Evolutionary conservation across 306 rosid genomes (phyloP).

Genomic region (Castanea sativa): DNA sequence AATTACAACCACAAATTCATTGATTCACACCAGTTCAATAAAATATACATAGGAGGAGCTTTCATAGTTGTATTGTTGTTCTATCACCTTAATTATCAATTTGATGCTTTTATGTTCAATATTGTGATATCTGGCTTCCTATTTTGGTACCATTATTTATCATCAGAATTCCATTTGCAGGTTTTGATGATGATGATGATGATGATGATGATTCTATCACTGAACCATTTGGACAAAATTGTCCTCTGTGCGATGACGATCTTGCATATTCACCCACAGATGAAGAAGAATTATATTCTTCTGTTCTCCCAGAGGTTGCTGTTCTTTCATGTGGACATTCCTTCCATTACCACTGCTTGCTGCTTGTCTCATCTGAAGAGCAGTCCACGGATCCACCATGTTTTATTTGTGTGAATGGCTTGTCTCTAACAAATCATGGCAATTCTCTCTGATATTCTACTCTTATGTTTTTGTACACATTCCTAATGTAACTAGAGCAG

Average conservation of each 20-base stretch:
- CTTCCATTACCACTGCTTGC: slow-evolving; percentile 14
- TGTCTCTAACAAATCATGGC: background rate
- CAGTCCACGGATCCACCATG: slow-evolving; percentile 8
- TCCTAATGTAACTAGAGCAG: too few relatives aligned
- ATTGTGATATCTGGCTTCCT: too few relatives aligned
- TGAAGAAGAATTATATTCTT: background rate
- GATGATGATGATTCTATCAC: background rate
- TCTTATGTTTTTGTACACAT: background rate
- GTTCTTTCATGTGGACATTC: slow-evolving; percentile 21
- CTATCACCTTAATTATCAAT: too few relatives aligned
- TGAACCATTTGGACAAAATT: background rate
- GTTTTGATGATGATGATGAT: background rate
- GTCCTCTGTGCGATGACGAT: slow-evolving; percentile 8
- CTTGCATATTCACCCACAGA: background rate
- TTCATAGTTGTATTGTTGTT: too few relatives aligned
- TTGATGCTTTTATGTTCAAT: too few relatives aligned
- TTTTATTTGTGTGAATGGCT: background rate
- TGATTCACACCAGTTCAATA: too few relatives aligned
- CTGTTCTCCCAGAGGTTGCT: slow-evolving; percentile 6
- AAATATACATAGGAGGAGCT: too few relatives aligned
- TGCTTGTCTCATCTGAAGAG: background rate
- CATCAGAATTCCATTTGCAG: slow-evolving; percentile 5
- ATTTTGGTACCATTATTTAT: too few relatives aligned
- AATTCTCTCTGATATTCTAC: background rate
- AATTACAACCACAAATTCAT: too few relatives aligned